Percentiles rank a stretch among this genome's conserved stretches.
Evolutionary conservation across 495 filamentous ascomycete genomes (phyloP).

Genomic region (Parachaetomium inaequale): DNA sequence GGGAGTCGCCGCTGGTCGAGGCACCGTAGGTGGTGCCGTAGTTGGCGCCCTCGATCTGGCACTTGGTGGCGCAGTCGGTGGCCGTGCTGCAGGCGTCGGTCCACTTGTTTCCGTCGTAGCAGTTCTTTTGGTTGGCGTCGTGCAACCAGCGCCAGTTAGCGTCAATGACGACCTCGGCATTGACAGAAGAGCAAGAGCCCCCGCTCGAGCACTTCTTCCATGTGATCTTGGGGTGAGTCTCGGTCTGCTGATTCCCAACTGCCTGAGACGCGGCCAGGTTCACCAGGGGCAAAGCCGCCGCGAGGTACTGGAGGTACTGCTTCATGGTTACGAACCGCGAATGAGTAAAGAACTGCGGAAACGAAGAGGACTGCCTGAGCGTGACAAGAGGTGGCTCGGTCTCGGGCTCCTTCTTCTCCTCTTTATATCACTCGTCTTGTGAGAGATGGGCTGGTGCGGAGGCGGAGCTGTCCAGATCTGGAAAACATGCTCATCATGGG

Average conservation of each 20-base stretch:
- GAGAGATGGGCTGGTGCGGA: not conserved
- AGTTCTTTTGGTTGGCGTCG: slow-evolving; percentile 39
- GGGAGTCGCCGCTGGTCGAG: slow-evolving; percentile 44
- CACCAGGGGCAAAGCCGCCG: slow-evolving; percentile 30
- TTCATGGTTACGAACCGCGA: slow-evolving; percentile 26
- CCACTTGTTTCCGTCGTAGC: slow-evolving; percentile 54
- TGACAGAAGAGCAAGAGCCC: slow-evolving; percentile 48
- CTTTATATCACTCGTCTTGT: not conserved
- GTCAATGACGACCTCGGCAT: slow-evolving; percentile 48
- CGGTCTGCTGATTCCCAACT: slow-evolving; percentile 50
- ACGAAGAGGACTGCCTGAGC: not conserved
- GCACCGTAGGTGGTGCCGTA: slow-evolving; percentile 49
- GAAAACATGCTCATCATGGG: slow-evolving; percentile 11
- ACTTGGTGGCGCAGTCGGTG: slow-evolving; percentile 46
- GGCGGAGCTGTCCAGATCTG: slow-evolving; percentile 9
- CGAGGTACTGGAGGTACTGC: slow-evolving; percentile 32
- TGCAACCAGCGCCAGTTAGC: slow-evolving; percentile 55
- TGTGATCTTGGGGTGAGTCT: slow-evolving; percentile 57
- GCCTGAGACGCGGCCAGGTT: slow-evolving; percentile 46
- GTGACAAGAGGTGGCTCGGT: not conserved
- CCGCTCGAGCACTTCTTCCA: slow-evolving; percentile 55
- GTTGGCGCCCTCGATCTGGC: slow-evolving; percentile 47
- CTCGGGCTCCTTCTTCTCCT: not conserved
- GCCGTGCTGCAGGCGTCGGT: slow-evolving; percentile 40
- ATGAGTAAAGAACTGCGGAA: not conserved